Base-by-base conservation (phyloP, 805 yeast genomes). In the Pichia insulana region DNA sequence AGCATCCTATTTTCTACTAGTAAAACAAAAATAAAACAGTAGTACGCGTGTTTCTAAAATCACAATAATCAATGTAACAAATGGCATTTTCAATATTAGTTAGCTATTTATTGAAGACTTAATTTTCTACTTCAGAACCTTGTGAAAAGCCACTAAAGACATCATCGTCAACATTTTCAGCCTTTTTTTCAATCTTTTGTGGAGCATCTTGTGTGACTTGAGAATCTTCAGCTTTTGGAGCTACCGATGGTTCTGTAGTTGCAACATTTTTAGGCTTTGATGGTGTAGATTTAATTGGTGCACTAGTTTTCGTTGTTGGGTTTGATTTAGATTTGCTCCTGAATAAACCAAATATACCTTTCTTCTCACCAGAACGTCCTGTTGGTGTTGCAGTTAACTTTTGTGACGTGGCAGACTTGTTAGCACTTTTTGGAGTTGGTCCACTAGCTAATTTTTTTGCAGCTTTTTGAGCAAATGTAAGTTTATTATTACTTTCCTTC, bases 121-220 rank as follows among this genome's bases (percentile, higher is more conserved):
- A 17, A 9, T 35, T 16, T 35, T 43, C 37, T 16, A 36, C 42
- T 32, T 39, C 46, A 10, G 73, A 69, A 22, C 73, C 73, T 52
- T 69, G 73, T n/a, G 69, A 64, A 50, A 69, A 69, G 3, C 69
- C 70, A 20, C 69, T 59, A 46, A 69, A 69, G 2, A 71, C 67
- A 34, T 50, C 53, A 26, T 49, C 49, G 16, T 57, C 50, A 18
- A 33, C 45, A 17, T 42, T 40, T 17, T 36, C 34, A 28, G 32
- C 45, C 19, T 49, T 39, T 13, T 30, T 31, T 19, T 40, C 32
- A 8, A 30, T 22, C 9, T 30, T 40, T 9, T 28, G 8, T 22
- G 36, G 44, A 15, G 12, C 28, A 11, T 32, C 35, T 30, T 36
- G 13, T 20, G 63, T 63, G 40, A 60, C 61, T 27, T 54, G 58